These are phyloP conservation scores for Trametes cubensis DNA, from an alignment of 768 basidiomycete genomes.

Conservation along the genomic window DNA sequence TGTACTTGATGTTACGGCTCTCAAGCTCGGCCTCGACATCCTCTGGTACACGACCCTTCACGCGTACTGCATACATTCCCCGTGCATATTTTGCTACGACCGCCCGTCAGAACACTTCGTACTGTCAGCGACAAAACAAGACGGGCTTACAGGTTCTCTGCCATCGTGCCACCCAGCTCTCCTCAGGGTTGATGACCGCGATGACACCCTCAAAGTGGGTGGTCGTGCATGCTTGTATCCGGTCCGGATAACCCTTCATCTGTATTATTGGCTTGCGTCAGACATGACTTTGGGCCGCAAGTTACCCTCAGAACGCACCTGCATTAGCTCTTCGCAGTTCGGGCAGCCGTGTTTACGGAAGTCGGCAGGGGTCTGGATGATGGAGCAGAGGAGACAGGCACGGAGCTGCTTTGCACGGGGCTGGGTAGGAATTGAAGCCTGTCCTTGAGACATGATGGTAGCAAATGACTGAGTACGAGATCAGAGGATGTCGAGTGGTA, in stretches of 20 bases:
- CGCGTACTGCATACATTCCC: conserved; percentile 92
- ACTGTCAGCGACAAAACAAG: not conserved
- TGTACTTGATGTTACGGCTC: conserved; percentile 75
- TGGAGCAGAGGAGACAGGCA: conserved; percentile 92
- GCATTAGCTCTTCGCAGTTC: conserved; percentile 94
- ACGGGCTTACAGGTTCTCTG: conserved; percentile 80
- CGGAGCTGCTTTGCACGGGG: conserved; percentile 76
- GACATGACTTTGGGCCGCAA: not conserved
- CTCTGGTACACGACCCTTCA: conserved; percentile 82
- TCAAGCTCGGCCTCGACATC: conserved; percentile 84
- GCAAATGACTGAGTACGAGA: too few species aligned
- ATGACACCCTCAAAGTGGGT: conserved; percentile 92
- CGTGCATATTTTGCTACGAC: conserved; percentile 82
- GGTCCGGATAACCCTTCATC: conserved; percentile 88
- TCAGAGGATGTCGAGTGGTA: not conserved
- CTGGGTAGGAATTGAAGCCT: conserved; percentile 54
- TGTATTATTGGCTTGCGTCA: conserved; percentile 34
- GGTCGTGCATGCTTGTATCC: conserved; percentile 85
- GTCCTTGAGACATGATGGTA: conserved; percentile 28
- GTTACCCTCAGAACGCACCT: conserved; percentile 53
- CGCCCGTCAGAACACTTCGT: not conserved
- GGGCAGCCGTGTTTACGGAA: conserved; percentile 90
- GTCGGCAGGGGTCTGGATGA: conserved; percentile 81
- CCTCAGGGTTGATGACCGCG: conserved; percentile 80
- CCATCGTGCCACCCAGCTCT: conserved; percentile 96